Evolutionary conservation across 2,329 filamentous ascomycete species (phyloP).

Genomic region (Colletotrichum cuscutae): DNA sequence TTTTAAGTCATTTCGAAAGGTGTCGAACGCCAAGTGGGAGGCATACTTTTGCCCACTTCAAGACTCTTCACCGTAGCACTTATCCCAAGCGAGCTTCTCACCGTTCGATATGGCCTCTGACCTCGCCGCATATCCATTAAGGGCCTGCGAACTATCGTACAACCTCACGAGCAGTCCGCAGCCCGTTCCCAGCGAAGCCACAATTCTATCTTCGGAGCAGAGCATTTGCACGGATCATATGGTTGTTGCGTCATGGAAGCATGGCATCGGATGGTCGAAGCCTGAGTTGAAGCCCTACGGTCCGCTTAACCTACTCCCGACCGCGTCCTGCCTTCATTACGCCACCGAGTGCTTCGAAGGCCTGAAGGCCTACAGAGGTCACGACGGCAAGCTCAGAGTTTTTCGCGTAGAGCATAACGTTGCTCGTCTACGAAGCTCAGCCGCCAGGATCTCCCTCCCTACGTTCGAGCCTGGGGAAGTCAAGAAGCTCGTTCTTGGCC

Average conservation of each 20-base stretch:
- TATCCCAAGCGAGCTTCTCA: too few species aligned
- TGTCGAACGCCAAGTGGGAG: too few species aligned
- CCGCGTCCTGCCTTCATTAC: conserved; percentile 85
- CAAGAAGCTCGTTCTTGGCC: conserved; percentile 76
- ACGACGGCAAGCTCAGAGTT: conserved; percentile 77
- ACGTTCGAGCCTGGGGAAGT: conserved; percentile 77
- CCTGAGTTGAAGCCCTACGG: conserved; percentile 83
- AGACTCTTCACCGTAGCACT: too few species aligned
- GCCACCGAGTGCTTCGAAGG: conserved; percentile 94
- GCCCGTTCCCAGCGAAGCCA: conserved; percentile 61
- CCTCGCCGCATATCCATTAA: too few species aligned
- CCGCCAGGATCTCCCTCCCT: conserved; percentile 77
- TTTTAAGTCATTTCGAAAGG: too few species aligned
- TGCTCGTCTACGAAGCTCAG: conserved; percentile 69
- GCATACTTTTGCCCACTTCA: too few species aligned
- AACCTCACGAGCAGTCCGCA: conserved; percentile 61
- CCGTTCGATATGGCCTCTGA: too few species aligned
- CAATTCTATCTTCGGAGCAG: conserved; percentile 53
- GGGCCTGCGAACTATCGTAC: conserved; percentile 72
- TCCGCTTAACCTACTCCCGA: conserved; percentile 81
- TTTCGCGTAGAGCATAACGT: conserved; percentile 83
- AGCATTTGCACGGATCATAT: conserved; percentile 87
- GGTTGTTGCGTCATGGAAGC: conserved; percentile 78
- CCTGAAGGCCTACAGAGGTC: conserved; percentile 82
- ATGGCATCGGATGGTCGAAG: conserved; percentile 73